These are phyloP conservation scores for Penicillium rolfsii DNA, from an alignment of 2,329 filamentous ascomycete species.

Conservation along the genomic window DNA sequence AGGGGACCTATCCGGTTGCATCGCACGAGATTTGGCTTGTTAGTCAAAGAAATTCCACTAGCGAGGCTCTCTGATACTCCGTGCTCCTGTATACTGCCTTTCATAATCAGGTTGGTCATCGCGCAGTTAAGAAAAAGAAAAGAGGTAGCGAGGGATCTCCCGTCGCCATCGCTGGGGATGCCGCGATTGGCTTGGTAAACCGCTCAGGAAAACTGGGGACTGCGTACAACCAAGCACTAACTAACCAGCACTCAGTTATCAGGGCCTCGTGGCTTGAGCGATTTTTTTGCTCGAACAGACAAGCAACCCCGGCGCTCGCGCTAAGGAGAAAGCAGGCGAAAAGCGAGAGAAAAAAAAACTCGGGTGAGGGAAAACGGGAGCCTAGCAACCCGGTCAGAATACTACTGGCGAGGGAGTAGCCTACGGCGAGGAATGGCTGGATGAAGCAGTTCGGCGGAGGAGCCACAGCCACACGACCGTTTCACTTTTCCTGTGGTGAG, in stretches of 20 bases:
- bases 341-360: background rate
- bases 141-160: background rate
- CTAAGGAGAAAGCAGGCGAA: background rate
- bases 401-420: too few species aligned
- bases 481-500: conserved; percentile 18
- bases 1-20: background rate
- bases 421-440: background rate
- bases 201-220: conserved; percentile 22
- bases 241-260: too few species aligned
- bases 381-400: background rate
- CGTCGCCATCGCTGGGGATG: background rate
- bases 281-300: conserved; percentile 16
- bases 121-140: background rate
- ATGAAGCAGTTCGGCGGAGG: conserved; percentile 8
- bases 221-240: background rate
- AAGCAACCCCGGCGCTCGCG: background rate
- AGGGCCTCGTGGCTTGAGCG: conserved; percentile 16
- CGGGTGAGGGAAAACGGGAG: background rate
- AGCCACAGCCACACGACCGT: background rate
- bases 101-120: background rate
- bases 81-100: too few species aligned
- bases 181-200: conserved; percentile 28
- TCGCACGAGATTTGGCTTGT: background rate
- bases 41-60: background rate
- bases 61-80: background rate